A percentile compares a stretch with the other conserved stretches of the same genome.
phyloP scores from a whole-genome alignment of 176 grass and related monocot species.

The Chloris gayana region DNA sequence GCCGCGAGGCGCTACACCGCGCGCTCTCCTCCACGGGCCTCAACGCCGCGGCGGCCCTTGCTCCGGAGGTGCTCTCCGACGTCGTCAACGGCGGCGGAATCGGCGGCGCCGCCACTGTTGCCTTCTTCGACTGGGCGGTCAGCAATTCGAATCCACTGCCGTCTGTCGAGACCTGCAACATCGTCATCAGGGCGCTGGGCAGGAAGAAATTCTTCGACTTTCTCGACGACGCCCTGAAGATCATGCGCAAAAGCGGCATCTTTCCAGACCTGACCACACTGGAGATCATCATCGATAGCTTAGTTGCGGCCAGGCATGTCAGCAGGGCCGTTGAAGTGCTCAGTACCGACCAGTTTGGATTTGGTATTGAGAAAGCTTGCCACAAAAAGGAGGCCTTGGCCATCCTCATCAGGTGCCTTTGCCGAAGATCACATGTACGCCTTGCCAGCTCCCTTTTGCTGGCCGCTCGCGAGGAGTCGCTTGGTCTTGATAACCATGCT shows the following conservation, averaged over 20 bases:
- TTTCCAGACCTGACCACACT: constrained; percentile 53
- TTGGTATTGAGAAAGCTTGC: constrained; percentile 45
- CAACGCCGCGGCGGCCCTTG: constrained; percentile 34
- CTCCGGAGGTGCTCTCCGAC: constrained; percentile 54
- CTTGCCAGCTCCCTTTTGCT: constrained; percentile 61
- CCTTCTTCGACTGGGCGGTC: constrained; percentile 73
- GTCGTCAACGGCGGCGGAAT: constrained; percentile 59
- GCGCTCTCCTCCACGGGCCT: constrained; percentile 59
- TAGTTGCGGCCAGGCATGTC: constrained; percentile 64
- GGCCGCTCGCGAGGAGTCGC: constrained; percentile 31
- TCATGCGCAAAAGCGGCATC: constrained; percentile 48
- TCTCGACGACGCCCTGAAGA: constrained; percentile 44
- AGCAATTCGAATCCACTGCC: constrained; percentile 36
- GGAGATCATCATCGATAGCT: constrained; percentile 69
- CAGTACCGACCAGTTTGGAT: constrained; percentile 44
- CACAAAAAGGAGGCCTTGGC: constrained; percentile 54
- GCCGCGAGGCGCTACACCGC: constrained; percentile 49
- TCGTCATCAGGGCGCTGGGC: constrained; percentile 68
- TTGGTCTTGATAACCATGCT: constrained; percentile 41
- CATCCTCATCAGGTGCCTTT: constrained; percentile 60
- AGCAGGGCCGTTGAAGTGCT: constrained; percentile 64
- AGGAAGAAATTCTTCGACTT: constrained; percentile 78
- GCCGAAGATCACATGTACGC: constrained; percentile 65
- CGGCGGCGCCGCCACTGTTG: constrained; percentile 50
- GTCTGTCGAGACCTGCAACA: constrained; percentile 56